Evolutionary conservation across 768 basidiomycete species (phyloP).

Genomic region (Trametes maxima): DNA sequence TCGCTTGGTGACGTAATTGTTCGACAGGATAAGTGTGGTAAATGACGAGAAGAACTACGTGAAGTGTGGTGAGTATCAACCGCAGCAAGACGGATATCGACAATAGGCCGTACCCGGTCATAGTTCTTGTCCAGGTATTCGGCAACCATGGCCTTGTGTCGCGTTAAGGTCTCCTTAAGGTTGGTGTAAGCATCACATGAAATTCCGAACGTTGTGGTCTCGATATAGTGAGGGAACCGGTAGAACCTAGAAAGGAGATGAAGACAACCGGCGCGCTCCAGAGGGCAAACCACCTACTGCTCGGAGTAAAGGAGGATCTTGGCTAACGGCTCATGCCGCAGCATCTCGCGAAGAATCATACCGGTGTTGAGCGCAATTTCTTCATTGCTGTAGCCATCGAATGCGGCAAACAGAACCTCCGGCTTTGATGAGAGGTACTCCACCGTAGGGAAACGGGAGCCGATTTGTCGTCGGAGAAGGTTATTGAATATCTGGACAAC

Average conservation of each 20-base stretch:
- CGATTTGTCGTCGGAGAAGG: conserved; percentile 88
- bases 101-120: conserved; percentile 67
- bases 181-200: conserved; percentile 98
- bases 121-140: conserved; percentile 97
- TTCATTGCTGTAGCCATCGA: conserved; percentile 93
- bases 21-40: conserved; percentile 88
- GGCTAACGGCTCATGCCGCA: conserved; percentile 87
- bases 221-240: conserved; percentile 94
- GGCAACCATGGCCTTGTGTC: conserved; percentile 98
- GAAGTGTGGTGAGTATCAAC: neutral
- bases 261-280: neutral
- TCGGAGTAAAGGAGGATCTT: conserved; percentile 92
- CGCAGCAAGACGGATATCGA: neutral
- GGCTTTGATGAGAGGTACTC: conserved; percentile 85
- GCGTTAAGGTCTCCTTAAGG: conserved; percentile 94
- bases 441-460: conserved; percentile 92
- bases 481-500: conserved; percentile 89
- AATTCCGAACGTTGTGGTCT: conserved; percentile 96
- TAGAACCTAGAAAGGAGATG: conserved; percentile 76
- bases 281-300: conserved; percentile 59
- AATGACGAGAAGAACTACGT: conserved; percentile 93
- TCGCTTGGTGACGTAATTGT: conserved; percentile 99
- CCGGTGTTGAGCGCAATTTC: conserved; percentile 97
- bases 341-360: conserved; percentile 97
- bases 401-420: conserved; percentile 78